Evolutionary conservation across 192 early-diverging fungal species (phyloP).

Genomic region (Piromyces sp.): DNA sequence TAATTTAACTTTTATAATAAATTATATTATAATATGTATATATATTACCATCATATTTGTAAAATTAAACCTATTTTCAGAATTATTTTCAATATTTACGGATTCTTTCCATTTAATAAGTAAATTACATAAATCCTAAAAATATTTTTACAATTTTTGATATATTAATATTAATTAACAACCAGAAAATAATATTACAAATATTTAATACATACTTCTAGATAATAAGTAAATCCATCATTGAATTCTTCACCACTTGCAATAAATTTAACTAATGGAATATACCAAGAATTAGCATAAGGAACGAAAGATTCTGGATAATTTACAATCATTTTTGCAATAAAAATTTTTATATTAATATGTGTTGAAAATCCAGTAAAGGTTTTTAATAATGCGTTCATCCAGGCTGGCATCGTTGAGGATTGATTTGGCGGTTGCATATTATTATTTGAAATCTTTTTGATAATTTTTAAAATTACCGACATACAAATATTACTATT

Average conservation of each 20-base stretch:
- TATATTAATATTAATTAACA: too few relatives aligned
- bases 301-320: constrained; percentile 38
- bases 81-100: constrained; percentile 7
- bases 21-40: too few relatives aligned
- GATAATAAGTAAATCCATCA: constrained; percentile 46
- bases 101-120: constrained; percentile 44
- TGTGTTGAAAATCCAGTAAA: constrained; percentile 13
- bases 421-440: not conserved
- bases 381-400: not conserved
- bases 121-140: constrained; percentile 42
- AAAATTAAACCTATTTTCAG: constrained; percentile 18
- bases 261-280: constrained; percentile 31
- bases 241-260: constrained; percentile 28
- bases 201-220: constrained; percentile 26
- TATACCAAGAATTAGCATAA: constrained; percentile 38
- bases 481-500: not conserved
- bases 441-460: not conserved
- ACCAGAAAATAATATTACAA: too few relatives aligned
- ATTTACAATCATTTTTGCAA: constrained; percentile 50
- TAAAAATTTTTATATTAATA: constrained; percentile 37
- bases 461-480: not conserved
- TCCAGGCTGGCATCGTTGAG: not conserved
- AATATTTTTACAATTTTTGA: too few relatives aligned
- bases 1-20: too few relatives aligned
- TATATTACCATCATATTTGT: constrained; percentile 18